A percentile compares a stretch with the other conserved stretches of the same genome.
Evolutionary conservation across 163 green algal genomes (phyloP).

Genomic region (Scenedesmus sp.): DNA sequence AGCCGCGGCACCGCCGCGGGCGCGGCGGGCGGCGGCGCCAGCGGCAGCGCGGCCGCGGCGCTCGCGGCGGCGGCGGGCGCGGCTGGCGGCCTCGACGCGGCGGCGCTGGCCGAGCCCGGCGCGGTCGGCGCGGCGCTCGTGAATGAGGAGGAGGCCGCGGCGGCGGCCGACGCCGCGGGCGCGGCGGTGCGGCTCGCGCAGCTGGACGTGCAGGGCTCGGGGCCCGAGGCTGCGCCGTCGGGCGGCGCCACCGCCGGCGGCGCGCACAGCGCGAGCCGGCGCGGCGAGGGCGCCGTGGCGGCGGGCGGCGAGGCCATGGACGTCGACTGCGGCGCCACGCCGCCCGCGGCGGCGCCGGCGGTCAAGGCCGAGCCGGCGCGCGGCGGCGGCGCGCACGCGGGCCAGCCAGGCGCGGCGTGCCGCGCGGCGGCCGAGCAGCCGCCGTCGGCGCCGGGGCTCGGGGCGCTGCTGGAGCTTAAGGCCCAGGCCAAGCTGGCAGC

Average conservation of each 20-base stretch:
- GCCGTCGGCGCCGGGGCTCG: not conserved
- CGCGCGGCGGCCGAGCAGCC: too few relatives aligned
- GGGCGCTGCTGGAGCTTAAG: not conserved
- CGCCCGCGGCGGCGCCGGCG: too few relatives aligned
- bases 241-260: too few relatives aligned
- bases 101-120: not conserved
- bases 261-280: too few relatives aligned
- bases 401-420: not conserved
- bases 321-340: too few relatives aligned
- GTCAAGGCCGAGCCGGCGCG: too few relatives aligned
- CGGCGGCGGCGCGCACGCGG: not conserved
- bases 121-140: not conserved
- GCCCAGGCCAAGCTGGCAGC: not conserved
- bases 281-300: too few relatives aligned
- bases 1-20: not conserved
- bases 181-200: slow-evolving; percentile 10
- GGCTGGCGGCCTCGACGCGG: slow-evolving; percentile 3
- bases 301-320: too few relatives aligned
- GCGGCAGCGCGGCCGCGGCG: not conserved
- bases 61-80: slow-evolving; percentile 15
- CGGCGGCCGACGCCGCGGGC: slow-evolving; percentile 18
- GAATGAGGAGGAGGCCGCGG: not conserved
- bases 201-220: slow-evolving; percentile 16
- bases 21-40: not conserved
- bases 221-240: not conserved